Base-by-base conservation (phyloP, 371 early-diverging fungal genomes). In the Apophysomyces trapeziformis region DNA sequence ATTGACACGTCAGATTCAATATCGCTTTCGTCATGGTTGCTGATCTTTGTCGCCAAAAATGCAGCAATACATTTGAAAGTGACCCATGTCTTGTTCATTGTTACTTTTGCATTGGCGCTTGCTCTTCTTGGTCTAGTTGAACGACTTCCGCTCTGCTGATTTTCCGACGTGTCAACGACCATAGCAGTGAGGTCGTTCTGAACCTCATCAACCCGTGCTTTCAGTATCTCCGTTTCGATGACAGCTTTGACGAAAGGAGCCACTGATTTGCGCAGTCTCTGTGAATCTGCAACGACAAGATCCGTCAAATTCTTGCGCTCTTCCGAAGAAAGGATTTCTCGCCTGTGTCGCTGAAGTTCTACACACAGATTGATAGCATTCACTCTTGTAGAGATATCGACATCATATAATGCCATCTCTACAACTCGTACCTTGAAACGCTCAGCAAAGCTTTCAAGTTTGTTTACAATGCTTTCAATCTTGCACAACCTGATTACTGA, bases 391-490 rank as follows among this genome's bases (percentile, higher is more conserved):
- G 70, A 68, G 0, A 83, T 65, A 67, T 95, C 94, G 0, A 85
- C 73, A 54, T 98, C 98, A 12, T 86, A 83, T 13, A 89, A 59
- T 2, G 95, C 94, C 87, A 98, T 92, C 64, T 95, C 92, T 41
- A 95, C 75, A 12, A 96, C 70, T 9, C 96, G 88, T 0, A 82
- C 70, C 44, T 88, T 87, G 72, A 91, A 93, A 9, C 95, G 85
- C 16, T 86, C 85, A 1, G 88, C 87, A 70, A 97, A 96, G 7
- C 67, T 77, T 2, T 87, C 76, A 6, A 96, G 80, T 2, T 87
- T 85, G 13, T 76, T 63, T 13, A 73, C 76, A 35, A 82, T 77
- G 21, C 69, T 63, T 39, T 87, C 89, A 13, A 79, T 68, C 54
- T 78, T 82, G 63, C 87, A 91, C 4, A 93, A 71, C 7, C 68